These are phyloP conservation scores for Blepharisma stoltei DNA, from an alignment of 73 alveolate genomes.

Conservation along the genomic window DNA sequence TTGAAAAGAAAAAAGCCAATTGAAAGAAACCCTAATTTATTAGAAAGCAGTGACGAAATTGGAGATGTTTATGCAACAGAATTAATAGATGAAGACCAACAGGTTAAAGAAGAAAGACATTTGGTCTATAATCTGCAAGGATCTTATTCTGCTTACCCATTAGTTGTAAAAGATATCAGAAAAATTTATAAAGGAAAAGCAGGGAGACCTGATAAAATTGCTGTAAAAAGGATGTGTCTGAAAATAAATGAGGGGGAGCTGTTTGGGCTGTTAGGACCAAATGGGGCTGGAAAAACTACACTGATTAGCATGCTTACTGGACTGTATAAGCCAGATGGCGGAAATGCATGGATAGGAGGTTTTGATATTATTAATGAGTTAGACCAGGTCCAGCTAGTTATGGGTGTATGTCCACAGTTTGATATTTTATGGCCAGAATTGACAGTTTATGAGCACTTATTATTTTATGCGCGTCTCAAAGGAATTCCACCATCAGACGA, in stretches of 20 bases:
- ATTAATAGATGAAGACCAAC: constrained; percentile 62
- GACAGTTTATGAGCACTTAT: constrained; percentile 90
- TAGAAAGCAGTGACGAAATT: constrained; percentile 19
- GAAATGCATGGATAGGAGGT: constrained; percentile 97
- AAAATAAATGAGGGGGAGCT: constrained; percentile 84
- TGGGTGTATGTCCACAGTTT: constrained; percentile 99
- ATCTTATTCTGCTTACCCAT: constrained; percentile 58
- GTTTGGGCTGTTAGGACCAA: constrained; percentile 97
- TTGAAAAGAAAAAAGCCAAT: background rate
- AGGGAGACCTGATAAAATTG: constrained; percentile 71
- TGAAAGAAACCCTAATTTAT: background rate
- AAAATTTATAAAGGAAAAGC: constrained; percentile 61
- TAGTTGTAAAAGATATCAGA: constrained; percentile 63
- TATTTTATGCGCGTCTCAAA: constrained; percentile 89
- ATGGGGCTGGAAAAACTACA: constrained; percentile 99
- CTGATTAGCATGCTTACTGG: constrained; percentile 94
- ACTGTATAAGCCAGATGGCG: constrained; percentile 84
- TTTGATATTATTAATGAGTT: constrained; percentile 71
- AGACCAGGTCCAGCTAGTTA: constrained; percentile 76
- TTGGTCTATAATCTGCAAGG: constrained; percentile 52
- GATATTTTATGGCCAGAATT: constrained; percentile 92
- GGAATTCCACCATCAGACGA: constrained; percentile 79
- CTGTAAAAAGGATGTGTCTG: constrained; percentile 73
- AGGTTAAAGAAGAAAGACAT: constrained; percentile 67
- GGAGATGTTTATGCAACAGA: constrained; percentile 38